Percentiles rank a stretch among this genome's conserved stretches.
Evolutionary conservation across 305 asterid species (phyloP).

Genomic region (Withania somnifera): DNA sequence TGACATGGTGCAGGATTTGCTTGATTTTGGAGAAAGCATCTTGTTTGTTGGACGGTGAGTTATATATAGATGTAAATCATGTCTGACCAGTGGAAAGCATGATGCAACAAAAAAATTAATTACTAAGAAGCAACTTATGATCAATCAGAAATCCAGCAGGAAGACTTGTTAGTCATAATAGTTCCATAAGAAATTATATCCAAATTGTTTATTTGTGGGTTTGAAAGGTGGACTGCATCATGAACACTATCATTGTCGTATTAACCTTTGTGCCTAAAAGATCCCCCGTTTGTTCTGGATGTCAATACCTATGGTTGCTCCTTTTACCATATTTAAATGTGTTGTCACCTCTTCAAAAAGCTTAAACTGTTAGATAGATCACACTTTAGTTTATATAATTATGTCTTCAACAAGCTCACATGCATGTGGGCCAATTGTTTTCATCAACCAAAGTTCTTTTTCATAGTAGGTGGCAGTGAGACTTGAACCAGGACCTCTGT

Average conservation of each 20-base stretch:
- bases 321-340: neutral
- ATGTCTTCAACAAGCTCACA: neutral
- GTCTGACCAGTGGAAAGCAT: neutral
- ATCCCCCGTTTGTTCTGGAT: neutral
- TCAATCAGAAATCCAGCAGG: neutral
- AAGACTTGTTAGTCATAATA: neutral
- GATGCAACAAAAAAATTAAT: neutral
- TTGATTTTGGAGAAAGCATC: slow-evolving; percentile 73
- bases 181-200: neutral
- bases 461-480: neutral
- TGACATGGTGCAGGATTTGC: slow-evolving; percentile 59
- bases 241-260: neutral
- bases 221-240: neutral
- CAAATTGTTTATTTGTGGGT: neutral
- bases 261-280: neutral
- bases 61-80: neutral
- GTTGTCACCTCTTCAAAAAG: neutral
- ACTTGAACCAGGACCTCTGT: neutral
- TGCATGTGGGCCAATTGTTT: neutral
- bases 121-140: neutral
- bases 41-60: slow-evolving; percentile 62
- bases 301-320: neutral
- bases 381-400: neutral
- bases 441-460: neutral
- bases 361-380: neutral